phyloP scores from a whole-genome alignment of 1,139 yeast genomes.

The Zhuliangozyma blackwelliae region DNA sequence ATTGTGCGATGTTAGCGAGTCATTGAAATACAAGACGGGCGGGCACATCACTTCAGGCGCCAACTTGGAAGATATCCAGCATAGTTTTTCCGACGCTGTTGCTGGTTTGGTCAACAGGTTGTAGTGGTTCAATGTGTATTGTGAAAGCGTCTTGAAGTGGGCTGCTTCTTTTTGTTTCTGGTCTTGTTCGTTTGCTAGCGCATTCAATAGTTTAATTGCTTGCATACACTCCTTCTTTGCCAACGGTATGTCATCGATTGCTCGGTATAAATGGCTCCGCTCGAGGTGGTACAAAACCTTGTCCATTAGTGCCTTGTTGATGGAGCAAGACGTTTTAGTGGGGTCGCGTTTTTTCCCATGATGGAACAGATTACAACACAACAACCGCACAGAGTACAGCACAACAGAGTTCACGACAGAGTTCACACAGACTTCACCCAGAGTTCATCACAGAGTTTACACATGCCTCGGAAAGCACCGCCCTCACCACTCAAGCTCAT shows the following conservation, averaged over 20 bases:
- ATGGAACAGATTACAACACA: too few relatives aligned
- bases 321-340: too few relatives aligned
- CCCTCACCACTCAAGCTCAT: too few relatives aligned
- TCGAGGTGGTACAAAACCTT: conserved; percentile 11
- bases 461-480: too few relatives aligned
- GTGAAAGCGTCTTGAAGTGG: conserved; percentile 13
- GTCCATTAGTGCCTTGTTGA: conserved; percentile 1
- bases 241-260: conserved; percentile 12
- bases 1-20: conserved; percentile 12
- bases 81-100: conserved; percentile 18
- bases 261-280: conserved; percentile 12
- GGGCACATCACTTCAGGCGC: conserved; percentile 22
- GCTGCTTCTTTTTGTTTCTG: too few relatives aligned
- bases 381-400: too few relatives aligned
- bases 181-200: conserved; percentile 5
- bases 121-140: conserved; percentile 19
- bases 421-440: too few relatives aligned
- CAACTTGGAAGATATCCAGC: conserved; percentile 45
- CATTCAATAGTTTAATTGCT: conserved; percentile 24
- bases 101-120: conserved; percentile 10
- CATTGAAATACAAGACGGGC: conserved; percentile 28
- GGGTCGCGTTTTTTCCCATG: too few relatives aligned
- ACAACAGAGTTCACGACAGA: too few relatives aligned
- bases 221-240: conserved; percentile 20
- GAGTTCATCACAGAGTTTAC: too few relatives aligned